Base-by-base conservation (phyloP, 2,329 filamentous ascomycete species). In the Beauveria rudraprayagi region DNA sequence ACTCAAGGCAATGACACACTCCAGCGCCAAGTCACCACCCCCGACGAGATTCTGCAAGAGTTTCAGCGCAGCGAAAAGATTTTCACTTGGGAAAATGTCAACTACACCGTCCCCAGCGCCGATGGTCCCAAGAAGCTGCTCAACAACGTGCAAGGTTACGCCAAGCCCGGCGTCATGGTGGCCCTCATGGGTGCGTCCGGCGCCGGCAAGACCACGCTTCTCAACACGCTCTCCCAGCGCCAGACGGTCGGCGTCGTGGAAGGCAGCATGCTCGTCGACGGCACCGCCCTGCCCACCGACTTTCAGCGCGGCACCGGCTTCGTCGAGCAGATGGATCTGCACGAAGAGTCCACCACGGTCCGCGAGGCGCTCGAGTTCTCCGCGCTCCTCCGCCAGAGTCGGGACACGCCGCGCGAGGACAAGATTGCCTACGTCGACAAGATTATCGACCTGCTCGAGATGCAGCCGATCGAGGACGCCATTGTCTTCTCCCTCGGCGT, bases 271-370 rank as follows among this genome's bases (percentile, higher is more conserved):
- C 76, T 91, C n/a, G 87, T 92, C 8, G 88, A 92, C 66, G 89
- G 89, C 2, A 81, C 81, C 24, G 84, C 84, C 52, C 83, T 89
- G 16, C 88, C 91, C 59, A 83, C 81, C 47, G 89, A 87, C 0
- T 93, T 93, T 77, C 90, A 92, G 70, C 83, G 90, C 51, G 90
- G 90, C 67, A 92, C 89, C 0, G 90, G 90, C 28, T 93, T 78
- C 60, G 76, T 75, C 1, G 76, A 89, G 67, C 86, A 89, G 65
- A 83, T 84, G 72, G 86, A 89, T 65, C 79, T 89, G 2, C 86
- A 89, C 66, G 84, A 88, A 63, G 80, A 84, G 1, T 86, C 84
- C 0, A 77, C 84, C 0, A 90, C 87, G 0, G 85, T 90, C 0
- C 78, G 85, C 1, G 87, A 89, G 64, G 85, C 86, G 0, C 72